Conservation (phyloP, 2,329 filamentous ascomycete genomes). For the Alternaria triticina region DNA sequence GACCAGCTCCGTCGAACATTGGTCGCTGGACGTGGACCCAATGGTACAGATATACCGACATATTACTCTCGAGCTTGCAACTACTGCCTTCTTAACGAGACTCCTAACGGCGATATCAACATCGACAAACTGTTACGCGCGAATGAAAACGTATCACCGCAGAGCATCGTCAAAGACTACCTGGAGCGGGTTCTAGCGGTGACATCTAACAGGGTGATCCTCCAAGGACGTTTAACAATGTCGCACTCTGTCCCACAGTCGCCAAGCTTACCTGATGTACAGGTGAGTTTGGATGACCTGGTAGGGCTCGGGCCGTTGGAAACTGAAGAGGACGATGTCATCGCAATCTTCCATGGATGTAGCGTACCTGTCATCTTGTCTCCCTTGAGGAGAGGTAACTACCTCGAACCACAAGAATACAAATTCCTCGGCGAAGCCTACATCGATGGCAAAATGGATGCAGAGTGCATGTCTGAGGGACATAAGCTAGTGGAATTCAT, state of each 20-base stretch:
- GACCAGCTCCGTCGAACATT: background rate
- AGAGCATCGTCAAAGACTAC: background rate
- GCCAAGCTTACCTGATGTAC: too few relatives aligned
- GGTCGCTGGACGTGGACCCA: background rate
- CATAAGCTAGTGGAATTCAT: background rate
- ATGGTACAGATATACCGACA: background rate
- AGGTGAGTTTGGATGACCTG: too few relatives aligned
- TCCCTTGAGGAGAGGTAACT: too few relatives aligned
- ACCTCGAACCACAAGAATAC: background rate
- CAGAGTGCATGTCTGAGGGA: background rate
- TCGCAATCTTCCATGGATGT: background rate
- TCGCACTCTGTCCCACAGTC: too few relatives aligned
- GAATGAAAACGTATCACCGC: background rate
- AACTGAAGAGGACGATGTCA: background rate
- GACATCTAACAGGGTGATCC: background rate
- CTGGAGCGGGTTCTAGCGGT: background rate
- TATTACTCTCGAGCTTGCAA: background rate
- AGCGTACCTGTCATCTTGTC: background rate
- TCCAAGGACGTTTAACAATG: too few relatives aligned
- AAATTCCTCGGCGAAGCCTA: background rate
- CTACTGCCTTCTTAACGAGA: background rate
- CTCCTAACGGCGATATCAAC: background rate
- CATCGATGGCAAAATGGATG: background rate
- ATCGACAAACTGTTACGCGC: background rate
- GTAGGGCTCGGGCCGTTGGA: background rate